A percentile compares a stretch with the other conserved stretches of the same genome.
Conservation (phyloP, 1,284 basidiomycete genomes). For the Erythrobasidium hasegawianum region DNA sequence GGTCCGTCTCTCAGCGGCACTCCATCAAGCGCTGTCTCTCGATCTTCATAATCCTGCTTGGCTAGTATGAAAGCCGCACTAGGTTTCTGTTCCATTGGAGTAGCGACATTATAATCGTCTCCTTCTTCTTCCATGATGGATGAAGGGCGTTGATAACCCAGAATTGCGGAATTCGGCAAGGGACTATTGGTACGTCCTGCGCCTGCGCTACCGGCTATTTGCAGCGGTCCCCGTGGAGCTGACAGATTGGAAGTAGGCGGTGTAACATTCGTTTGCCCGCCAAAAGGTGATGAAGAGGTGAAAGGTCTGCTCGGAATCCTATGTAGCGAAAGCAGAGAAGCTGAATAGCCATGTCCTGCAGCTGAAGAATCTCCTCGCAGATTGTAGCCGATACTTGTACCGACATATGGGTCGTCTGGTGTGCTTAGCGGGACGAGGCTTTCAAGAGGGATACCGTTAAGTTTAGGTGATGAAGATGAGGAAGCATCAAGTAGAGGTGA, state of each 20-base stretch:
- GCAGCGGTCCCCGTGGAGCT: conserved; percentile 5
- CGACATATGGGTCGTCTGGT: conserved; percentile 15
- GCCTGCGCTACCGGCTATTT: neutral
- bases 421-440: conserved; percentile 29
- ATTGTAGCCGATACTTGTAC: conserved; percentile 1
- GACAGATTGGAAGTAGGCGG: conserved; percentile 30
- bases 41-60: conserved; percentile 59
- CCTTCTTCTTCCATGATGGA: conserved; percentile 25
- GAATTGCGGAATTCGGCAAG: neutral
- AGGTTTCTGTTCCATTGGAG: neutral
- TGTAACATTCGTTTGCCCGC: neutral
- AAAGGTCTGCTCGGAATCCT: conserved; percentile 7
- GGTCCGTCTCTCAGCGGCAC: conserved; percentile 61
- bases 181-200: neutral
- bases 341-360: conserved; percentile 22
- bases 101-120: conserved; percentile 9
- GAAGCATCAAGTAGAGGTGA: neutral
- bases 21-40: conserved; percentile 79
- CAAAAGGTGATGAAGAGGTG: conserved; percentile 11
- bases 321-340: conserved; percentile 27
- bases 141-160: conserved; percentile 8
- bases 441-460: conserved; percentile 25
- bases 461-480: neutral
- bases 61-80: conserved; percentile 26
- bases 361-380: neutral